Base-by-base conservation (phyloP, 352 stramenopile genomes). In the Pythium chondricola region DNA sequence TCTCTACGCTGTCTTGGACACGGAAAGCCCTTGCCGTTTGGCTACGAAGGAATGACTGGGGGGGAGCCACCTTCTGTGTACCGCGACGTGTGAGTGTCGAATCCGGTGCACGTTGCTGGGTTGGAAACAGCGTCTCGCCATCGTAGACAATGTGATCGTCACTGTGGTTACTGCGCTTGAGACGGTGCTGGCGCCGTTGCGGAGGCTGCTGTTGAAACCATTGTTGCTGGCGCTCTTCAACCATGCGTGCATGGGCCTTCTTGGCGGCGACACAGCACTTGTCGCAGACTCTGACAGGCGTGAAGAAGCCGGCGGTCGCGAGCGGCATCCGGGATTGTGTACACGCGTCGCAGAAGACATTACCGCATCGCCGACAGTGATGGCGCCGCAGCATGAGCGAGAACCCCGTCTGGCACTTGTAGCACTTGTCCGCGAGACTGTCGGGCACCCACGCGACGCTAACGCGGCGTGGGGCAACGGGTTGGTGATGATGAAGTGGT, bases 281-380 rank as follows among this genome's bases (percentile, higher is more conserved):
- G 18, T 74, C 74, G 46, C 82, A 93, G n/a, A 93, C 82, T 11
- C 82, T 63, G 7, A 93, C 82, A 11, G 82, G 82, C 5, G 69
- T 72, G 45, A 75, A 67, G 59, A 89, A 86, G 2, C 74, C 78
- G 0, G 77, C 72, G 2, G 73, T 62, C 1, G 88, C 67, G 22
- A 95, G 54, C 20, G 83, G 74, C 52, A 95, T 93, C n/a, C 87
- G 61, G 6, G 69, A 56, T 4, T 80, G 88, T 6, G 81, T 83
- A 57, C 90, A 97, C 13, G 74, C 61, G 41, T 95, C 83, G 61
- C 90, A 96, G 56, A 97, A 96, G 8, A 97, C 71, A 33, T 88
- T 87, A 5, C 90, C 89, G 56, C 88, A 95, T 18, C 77, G 65
- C 2, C 87, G 74, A 48, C 88, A 95, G 63, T 96, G 84, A 46